Conservation (phyloP, 495 filamentous ascomycete genomes). For the Penicillium dipodomyicola region DNA sequence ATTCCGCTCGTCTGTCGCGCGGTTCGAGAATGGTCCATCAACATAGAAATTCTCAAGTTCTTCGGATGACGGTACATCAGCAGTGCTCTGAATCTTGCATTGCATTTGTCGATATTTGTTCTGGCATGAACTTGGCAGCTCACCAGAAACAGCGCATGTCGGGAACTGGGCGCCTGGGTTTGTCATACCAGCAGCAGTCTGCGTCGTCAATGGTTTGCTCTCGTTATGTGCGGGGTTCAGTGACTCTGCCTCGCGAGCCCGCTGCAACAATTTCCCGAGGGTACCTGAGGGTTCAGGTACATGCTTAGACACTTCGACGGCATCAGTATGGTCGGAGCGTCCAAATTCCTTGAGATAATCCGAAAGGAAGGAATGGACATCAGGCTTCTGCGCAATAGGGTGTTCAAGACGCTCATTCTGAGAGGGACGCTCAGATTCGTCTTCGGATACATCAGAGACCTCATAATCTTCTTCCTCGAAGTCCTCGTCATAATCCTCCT, state of each 20-base stretch:
- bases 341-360: background rate
- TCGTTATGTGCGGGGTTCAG: background rate
- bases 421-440: slow-evolving; percentile 7
- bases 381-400: background rate
- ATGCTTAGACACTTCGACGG: slow-evolving; percentile 1
- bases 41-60: background rate
- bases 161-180: slow-evolving; percentile 14
- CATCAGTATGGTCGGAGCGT: background rate
- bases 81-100: background rate
- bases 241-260: background rate
- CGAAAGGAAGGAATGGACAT: background rate
- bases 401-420: slow-evolving; percentile 2
- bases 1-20: background rate
- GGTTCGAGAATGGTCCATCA: slow-evolving; percentile 4
- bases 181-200: background rate
- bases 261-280: no score
- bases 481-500: background rate
- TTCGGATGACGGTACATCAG: background rate
- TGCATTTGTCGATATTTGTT: background rate
- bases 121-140: slow-evolving; percentile 2
- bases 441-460: slow-evolving; percentile 11
- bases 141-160: slow-evolving; percentile 6
- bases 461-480: background rate
- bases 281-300: no score
- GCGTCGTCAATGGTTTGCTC: background rate